Percentiles rank a stretch among this genome's conserved stretches.
These are phyloP conservation scores for Dendrocalamus sinicus DNA, from an alignment of 176 grass and related monocot species.

Conservation along the genomic window DNA sequence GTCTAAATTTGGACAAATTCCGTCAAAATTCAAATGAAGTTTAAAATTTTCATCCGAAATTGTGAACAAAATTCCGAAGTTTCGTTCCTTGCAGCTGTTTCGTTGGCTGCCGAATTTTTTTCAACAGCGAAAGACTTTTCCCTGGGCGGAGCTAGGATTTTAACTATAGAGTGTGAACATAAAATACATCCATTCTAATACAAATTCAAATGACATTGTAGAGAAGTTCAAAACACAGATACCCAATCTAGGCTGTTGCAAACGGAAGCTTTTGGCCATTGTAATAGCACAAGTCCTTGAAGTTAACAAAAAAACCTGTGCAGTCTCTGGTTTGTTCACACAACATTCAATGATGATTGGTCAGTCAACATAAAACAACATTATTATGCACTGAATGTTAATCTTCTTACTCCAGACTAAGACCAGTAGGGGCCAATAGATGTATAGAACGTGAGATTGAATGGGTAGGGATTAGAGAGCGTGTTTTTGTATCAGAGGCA, in stretches of 20 bases:
- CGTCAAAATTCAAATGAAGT: too few species aligned
- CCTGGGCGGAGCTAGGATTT: too few species aligned
- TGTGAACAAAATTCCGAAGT: too few species aligned
- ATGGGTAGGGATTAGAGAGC: constrained; percentile 80
- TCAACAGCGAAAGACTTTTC: too few species aligned
- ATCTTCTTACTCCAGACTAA: constrained; percentile 65
- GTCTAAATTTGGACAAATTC: too few species aligned
- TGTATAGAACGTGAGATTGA: constrained; percentile 84
- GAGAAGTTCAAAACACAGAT: constrained; percentile 21
- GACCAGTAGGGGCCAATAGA: constrained; percentile 85
- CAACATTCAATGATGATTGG: not conserved
- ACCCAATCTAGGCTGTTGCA: constrained; percentile 73
- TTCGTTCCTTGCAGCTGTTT: too few species aligned
- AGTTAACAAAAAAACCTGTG: constrained; percentile 90
- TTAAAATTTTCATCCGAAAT: too few species aligned
- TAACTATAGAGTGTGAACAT: too few species aligned
- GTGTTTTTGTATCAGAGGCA: constrained; percentile 70
- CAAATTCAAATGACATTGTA: too few species aligned
- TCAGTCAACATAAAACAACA: constrained; percentile 20
- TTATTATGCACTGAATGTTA: not conserved
- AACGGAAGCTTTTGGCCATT: constrained; percentile 85
- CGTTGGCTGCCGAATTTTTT: too few species aligned
- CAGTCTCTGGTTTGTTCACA: constrained; percentile 60
- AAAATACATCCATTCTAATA: too few species aligned
- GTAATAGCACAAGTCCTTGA: constrained; percentile 85